These are phyloP conservation scores for Sanghuangporus baumii DNA, from an alignment of 1,284 basidiomycete genomes.

Conservation along the genomic window DNA sequence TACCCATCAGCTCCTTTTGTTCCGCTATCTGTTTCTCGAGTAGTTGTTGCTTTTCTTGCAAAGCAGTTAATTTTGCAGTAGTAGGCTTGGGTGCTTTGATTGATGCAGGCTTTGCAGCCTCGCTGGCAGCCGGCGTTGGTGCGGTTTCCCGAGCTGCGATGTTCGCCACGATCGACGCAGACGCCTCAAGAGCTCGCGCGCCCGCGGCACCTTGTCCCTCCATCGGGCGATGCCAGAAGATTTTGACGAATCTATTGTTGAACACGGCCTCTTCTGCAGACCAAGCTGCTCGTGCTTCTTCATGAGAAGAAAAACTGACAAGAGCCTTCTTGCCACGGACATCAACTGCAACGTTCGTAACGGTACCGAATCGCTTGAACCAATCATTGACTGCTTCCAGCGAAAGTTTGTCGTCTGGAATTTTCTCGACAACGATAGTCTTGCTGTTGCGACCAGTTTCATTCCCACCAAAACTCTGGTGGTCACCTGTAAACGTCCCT, in stretches of 20 bases:
- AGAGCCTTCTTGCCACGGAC: conserved; percentile 68
- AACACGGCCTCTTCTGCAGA: conserved; percentile 92
- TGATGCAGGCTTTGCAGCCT: conserved; percentile 27
- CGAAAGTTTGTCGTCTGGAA: conserved; percentile 78
- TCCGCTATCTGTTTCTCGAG: conserved; percentile 84
- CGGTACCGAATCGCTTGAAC: conserved; percentile 90
- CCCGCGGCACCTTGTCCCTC: conserved; percentile 80
- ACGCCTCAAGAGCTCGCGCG: conserved; percentile 70
- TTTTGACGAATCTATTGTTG: conserved; percentile 89
- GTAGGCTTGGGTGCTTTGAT: conserved; percentile 21
- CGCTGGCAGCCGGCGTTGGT: conserved; percentile 24
- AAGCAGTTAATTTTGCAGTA: conserved; percentile 34
- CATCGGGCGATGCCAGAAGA: conserved; percentile 90
- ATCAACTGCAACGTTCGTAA: conserved; percentile 92
- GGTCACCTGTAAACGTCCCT: conserved; percentile 51
- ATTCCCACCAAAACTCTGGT: conserved; percentile 58
- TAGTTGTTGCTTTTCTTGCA: conserved; percentile 70
- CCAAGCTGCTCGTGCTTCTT: conserved; percentile 86
- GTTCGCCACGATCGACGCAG: conserved; percentile 65
- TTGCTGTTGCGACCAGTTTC: conserved; percentile 59
- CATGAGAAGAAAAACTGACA: conserved; percentile 83
- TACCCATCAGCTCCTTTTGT: conserved; percentile 82
- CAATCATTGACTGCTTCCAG: conserved; percentile 79
- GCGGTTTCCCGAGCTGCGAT: conserved; percentile 30
- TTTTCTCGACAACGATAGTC: conserved; percentile 92